Evolutionary conservation across 2,329 filamentous ascomycete genomes (phyloP).

Genomic region (Colletotrichum sidae): DNA sequence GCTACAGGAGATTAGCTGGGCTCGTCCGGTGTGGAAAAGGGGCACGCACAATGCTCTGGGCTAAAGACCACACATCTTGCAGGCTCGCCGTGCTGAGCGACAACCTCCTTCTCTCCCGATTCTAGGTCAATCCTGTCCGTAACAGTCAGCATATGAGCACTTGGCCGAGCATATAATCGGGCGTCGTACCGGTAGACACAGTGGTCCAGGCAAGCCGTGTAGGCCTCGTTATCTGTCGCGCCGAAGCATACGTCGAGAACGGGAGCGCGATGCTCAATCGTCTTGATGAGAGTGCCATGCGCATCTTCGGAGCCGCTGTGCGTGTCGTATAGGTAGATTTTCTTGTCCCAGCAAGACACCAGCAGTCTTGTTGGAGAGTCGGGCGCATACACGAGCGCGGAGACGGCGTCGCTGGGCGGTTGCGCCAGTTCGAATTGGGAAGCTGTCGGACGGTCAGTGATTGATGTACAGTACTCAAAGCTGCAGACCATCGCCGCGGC

Average conservation of each 20-base stretch:
- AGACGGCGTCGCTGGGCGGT: conserved; percentile 88
- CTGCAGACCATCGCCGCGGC: background rate
- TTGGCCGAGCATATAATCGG: no score
- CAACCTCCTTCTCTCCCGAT: conserved; percentile 76
- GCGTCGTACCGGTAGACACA: conserved; percentile 77
- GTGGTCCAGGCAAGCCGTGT: conserved; percentile 87
- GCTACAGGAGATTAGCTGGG: conserved; percentile 51
- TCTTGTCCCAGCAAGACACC: conserved; percentile 95
- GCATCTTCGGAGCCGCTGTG: conserved; percentile 66
- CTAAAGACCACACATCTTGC: conserved; percentile 89
- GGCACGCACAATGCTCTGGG: conserved; percentile 70
- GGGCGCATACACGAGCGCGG: conserved; percentile 86
- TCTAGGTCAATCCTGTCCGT: conserved; percentile 71
- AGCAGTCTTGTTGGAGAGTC: conserved; percentile 79
- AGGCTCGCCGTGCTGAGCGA: conserved; percentile 83
- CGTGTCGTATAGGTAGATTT: conserved; percentile 90
- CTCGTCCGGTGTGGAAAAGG: background rate
- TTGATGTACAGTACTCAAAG: background rate
- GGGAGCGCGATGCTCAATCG: conserved; percentile 84
- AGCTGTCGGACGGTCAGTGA: conserved; percentile 53
- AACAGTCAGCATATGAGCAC: background rate
- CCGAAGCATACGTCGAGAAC: conserved; percentile 95
- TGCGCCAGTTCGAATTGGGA: conserved; percentile 86
- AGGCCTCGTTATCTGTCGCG: conserved; percentile 83
- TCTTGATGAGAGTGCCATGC: conserved; percentile 73